A percentile compares a stretch with the other conserved stretches of the same genome.
Evolutionary conservation across 1,139 yeast species (phyloP).

Genomic region (Debaryomyces sp.): DNA sequence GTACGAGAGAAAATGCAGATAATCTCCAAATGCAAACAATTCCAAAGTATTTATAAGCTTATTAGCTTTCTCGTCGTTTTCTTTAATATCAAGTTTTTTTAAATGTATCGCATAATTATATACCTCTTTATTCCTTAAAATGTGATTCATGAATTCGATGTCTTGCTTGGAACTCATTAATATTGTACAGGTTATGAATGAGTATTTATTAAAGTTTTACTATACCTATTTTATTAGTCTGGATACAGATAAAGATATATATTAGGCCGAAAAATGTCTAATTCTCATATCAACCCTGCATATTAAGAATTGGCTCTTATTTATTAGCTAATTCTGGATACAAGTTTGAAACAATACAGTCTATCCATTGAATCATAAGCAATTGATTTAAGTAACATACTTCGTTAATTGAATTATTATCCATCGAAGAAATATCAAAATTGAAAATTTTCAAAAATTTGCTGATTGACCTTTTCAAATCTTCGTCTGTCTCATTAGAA

Average conservation of each 20-base stretch:
- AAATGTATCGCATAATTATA: constrained; percentile 5
- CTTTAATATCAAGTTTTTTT: neutral
- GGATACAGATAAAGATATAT: neutral
- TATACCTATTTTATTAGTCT: neutral
- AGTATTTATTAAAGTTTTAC: neutral
- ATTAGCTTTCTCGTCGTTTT: neutral
- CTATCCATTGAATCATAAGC: constrained; percentile 33
- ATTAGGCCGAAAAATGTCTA: neutral
- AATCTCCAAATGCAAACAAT: constrained; percentile 42
- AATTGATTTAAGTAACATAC: constrained; percentile 30
- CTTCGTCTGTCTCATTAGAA: constrained; percentile 20
- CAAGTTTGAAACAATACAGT: constrained; percentile 28
- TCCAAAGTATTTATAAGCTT: constrained; percentile 26
- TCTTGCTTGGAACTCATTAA: neutral
- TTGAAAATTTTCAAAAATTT: constrained; percentile 26
- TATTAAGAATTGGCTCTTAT: neutral
- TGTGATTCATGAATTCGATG: neutral
- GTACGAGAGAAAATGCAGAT: constrained; percentile 27
- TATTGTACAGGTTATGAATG: neutral
- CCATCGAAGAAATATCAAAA: constrained; percentile 11
- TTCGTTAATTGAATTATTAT: constrained; percentile 12
- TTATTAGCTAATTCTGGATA: constrained; percentile 27
- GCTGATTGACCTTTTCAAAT: constrained; percentile 18
- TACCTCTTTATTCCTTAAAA: neutral
- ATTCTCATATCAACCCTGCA: constrained; percentile 2